Conservation (phyloP, 306 rosid species). For the Begonia masoniana region DNA sequence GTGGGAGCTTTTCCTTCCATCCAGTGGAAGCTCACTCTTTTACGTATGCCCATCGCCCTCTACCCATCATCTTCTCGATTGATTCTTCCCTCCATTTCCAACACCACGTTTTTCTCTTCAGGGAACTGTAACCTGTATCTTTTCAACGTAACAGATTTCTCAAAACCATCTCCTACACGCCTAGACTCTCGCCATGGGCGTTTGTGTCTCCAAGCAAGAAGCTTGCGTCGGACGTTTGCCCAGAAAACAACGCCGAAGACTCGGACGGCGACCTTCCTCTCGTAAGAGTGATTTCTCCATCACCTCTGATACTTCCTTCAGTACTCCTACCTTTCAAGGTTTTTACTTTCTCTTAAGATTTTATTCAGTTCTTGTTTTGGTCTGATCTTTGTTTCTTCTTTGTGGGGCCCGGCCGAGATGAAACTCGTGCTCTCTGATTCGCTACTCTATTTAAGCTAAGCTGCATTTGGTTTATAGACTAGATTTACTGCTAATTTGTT, state of each 20-base stretch:
- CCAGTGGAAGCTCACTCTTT: no score
- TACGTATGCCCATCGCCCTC: no score
- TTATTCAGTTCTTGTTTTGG: no score
- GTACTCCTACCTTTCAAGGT: constrained; percentile 37
- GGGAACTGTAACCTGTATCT: no score
- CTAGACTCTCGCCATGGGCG: constrained; percentile 36
- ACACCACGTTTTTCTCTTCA: no score
- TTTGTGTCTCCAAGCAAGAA: constrained; percentile 58
- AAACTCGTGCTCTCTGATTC: neutral
- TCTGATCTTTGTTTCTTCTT: constrained; percentile 5
- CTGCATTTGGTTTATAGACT: no score
- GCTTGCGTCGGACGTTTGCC: constrained; percentile 20
- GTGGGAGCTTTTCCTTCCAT: no score
- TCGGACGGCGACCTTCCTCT: constrained; percentile 42
- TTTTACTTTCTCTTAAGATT: neutral
- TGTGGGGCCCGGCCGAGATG: neutral
- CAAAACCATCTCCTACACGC: no score
- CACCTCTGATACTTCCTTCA: constrained; percentile 17
- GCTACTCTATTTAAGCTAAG: no score
- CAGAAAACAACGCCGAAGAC: constrained; percentile 32
- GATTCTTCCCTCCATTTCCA: no score
- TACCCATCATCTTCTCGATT: no score
- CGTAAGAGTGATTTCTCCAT: constrained; percentile 21
- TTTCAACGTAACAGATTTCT: no score
- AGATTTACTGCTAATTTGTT: neutral